These are phyloP conservation scores for Carex pumila DNA, from an alignment of 176 grass and related monocot genomes.

Conservation along the genomic window DNA sequence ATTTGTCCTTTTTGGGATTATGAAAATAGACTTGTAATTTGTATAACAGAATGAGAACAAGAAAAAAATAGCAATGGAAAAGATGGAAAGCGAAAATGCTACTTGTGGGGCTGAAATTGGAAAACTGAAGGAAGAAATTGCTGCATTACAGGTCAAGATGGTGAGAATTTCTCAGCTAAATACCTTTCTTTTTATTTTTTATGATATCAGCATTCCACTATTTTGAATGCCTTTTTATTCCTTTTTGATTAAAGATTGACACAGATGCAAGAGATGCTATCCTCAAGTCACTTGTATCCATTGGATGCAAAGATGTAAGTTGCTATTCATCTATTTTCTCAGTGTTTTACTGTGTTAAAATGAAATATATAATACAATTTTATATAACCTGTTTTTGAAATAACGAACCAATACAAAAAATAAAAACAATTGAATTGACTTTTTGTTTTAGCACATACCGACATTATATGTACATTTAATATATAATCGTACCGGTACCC, in stretches of 20 bases:
- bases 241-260: background rate
- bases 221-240: background rate
- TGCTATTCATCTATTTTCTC: background rate
- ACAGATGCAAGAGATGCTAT: background rate
- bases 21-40: background rate
- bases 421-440: background rate
- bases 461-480: background rate
- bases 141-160: background rate
- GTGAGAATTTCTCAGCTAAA: constrained; percentile 2
- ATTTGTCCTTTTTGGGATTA: background rate
- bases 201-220: background rate
- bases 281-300: background rate
- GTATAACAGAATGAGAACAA: constrained; percentile 23
- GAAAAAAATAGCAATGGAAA: constrained; percentile 16
- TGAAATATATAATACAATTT: background rate
- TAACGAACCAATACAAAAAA: background rate
- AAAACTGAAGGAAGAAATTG: constrained; percentile 20
- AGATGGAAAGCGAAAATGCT: constrained; percentile 6
- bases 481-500: background rate
- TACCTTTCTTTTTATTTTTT: background rate
- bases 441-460: background rate
- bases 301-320: constrained; percentile 15
- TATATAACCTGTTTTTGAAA: background rate
- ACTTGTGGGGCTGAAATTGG: constrained; percentile 8
- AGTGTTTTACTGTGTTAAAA: background rate